Percentiles rank a stretch among this genome's conserved stretches.
Evolutionary conservation across 2,329 filamentous ascomycete genomes (phyloP).

Genomic region (Sporothrix brunneoviolacea): DNA sequence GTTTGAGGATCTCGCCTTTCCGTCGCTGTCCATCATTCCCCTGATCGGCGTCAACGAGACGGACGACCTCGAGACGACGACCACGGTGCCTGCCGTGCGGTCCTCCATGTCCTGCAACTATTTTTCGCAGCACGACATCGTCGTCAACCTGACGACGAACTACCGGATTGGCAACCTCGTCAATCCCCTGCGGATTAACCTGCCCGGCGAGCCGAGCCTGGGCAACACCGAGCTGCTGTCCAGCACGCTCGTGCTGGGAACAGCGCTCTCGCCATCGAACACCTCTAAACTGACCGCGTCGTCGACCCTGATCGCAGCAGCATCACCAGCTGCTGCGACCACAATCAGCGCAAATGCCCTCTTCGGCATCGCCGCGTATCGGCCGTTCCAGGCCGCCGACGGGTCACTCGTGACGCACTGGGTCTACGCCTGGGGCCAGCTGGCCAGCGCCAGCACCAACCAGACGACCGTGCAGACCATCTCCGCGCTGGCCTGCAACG

Average conservation of each 20-base stretch:
- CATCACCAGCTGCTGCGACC: too few species aligned
- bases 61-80: constrained; percentile 20
- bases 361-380: constrained; percentile 20
- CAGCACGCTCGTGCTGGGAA: constrained; percentile 19
- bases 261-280: not conserved
- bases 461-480: constrained; percentile 25
- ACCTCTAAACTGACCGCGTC: too few species aligned
- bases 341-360: constrained; percentile 17
- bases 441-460: constrained; percentile 21
- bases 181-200: constrained; percentile 20
- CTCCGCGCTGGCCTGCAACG: constrained; percentile 33
- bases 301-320: too few species aligned
- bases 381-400: constrained; percentile 20
- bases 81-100: constrained; percentile 26
- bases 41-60: constrained; percentile 10
- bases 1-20: constrained; percentile 27
- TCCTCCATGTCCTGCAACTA: constrained; percentile 25
- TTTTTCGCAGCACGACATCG: constrained; percentile 20
- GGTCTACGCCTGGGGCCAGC: constrained; percentile 31
- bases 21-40: constrained; percentile 18
- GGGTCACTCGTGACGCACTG: constrained; percentile 20
- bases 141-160: constrained; percentile 20
- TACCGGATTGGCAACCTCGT: constrained; percentile 12
- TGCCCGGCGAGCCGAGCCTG: constrained; percentile 17
- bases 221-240: constrained; percentile 12